Conservation (phyloP, 257 asterid species). For the Nyctanthes arbortristis region DNA sequence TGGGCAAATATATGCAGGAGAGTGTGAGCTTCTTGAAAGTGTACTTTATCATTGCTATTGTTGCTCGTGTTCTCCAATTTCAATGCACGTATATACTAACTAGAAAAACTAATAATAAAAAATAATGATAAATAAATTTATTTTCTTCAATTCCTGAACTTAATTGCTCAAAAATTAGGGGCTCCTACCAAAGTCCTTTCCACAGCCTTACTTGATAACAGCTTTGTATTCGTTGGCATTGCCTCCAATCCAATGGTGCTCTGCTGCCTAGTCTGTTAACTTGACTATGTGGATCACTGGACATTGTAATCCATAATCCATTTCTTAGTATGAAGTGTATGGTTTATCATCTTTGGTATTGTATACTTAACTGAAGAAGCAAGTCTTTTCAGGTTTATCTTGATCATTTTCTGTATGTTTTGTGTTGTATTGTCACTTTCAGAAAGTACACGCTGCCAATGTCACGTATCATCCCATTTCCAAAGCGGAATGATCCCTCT, state of each 20-base stretch:
- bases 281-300: not conserved
- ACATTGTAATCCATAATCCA: not conserved
- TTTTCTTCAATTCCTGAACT: too few species aligned
- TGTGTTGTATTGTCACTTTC: slow-evolving; percentile 35
- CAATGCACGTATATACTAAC: too few species aligned
- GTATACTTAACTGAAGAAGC: not conserved
- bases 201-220: not conserved
- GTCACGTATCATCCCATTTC: slow-evolving; percentile 50
- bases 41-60: too few species aligned
- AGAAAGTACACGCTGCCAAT: slow-evolving; percentile 77
- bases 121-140: too few species aligned
- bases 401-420: slow-evolving; percentile 3
- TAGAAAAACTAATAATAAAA: too few species aligned
- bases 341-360: not conserved
- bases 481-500: slow-evolving; percentile 45
- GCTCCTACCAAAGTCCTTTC: too few species aligned
- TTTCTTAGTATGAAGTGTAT: not conserved
- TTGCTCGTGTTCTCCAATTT: too few species aligned
- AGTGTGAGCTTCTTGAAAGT: too few species aligned
- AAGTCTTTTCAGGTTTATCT: not conserved
- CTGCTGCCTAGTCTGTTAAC: not conserved
- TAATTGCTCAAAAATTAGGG: too few species aligned
- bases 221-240: not conserved
- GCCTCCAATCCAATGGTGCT: not conserved
- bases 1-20: too few species aligned